A percentile compares a stretch with the other conserved stretches of the same genome.
phyloP scores from a whole-genome alignment of 352 stramenopile species.

The Phytophthora sp. region DNA sequence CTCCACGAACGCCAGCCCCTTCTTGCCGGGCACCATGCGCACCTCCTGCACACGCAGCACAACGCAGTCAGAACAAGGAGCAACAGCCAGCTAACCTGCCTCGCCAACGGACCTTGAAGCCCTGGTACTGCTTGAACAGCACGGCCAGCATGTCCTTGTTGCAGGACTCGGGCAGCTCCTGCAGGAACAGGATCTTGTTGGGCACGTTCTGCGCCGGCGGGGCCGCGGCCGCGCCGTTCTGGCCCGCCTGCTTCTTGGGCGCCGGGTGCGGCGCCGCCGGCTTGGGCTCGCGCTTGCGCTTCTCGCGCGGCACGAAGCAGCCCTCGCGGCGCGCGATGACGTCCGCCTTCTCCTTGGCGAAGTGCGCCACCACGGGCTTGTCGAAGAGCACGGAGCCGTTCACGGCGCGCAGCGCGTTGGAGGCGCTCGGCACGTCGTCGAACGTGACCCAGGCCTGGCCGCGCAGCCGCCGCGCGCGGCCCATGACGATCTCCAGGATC shows the following conservation, averaged over 20 bases:
- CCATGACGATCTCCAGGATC: constrained; percentile 92
- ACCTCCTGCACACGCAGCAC: constrained; percentile 75
- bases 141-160: constrained; percentile 97
- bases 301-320: constrained; percentile 78
- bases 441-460: constrained; percentile 94
- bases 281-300: constrained; percentile 76
- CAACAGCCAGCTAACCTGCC: background rate
- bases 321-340: constrained; percentile 78
- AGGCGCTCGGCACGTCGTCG: constrained; percentile 87
- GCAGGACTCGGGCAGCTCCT: constrained; percentile 93
- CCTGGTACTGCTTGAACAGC: constrained; percentile 97
- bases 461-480: constrained; percentile 79
- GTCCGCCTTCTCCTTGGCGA: constrained; percentile 85
- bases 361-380: constrained; percentile 86
- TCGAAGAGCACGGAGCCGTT: constrained; percentile 90
- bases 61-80: constrained; percentile 1
- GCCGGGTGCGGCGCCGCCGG: constrained; percentile 41
- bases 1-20: constrained; percentile 96
- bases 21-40: constrained; percentile 93
- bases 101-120: constrained; percentile 84
- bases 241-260: constrained; percentile 31
- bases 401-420: constrained; percentile 88
- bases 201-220: constrained; percentile 63
- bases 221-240: constrained; percentile 41
- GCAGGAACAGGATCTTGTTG: constrained; percentile 95